Base-by-base conservation (phyloP, 306 rosid species). In the Pueraria montana region DNA sequence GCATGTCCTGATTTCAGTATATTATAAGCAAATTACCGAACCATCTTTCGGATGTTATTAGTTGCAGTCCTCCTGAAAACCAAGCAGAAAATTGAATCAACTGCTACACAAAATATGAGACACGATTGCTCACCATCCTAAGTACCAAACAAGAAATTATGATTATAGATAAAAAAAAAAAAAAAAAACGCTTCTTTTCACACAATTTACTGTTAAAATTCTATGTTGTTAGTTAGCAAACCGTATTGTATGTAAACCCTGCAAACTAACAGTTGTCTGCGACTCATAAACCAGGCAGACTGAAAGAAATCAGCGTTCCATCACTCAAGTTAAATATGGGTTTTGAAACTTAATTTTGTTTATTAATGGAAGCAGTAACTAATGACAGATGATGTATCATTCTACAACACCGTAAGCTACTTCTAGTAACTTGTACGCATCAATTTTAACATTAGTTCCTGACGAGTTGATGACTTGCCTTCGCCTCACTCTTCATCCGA, bases 51-150 rank as follows among this genome's bases (percentile, higher is more conserved):
- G 78, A 59, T 78, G 83, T 74, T 75, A 46, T 68, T 53, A 20
- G 21, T 80, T 82, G 85, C 74, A 48, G 36, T 74, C 83, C 83
- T 84, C 90, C 78, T 78, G 90, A 84, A 84, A 87, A 69, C 65
- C 74, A 52, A 79, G 74, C 70, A 84, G 80, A 84, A 67, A 78
- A 20, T 24, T n/a, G 50, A 69, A 79, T 84, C 84, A 79, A 82
- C 74, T 62, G 69, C 74, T 43, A 13, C 23, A 53, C 23, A 53
- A 48, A 65, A 8, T 46, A 67, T 58, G 43, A 53, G 48, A 23
- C 27, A 76, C 14, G 14, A 20, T 80, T 4, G 26, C 43, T n/a
- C 45, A 50, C n/a, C 63, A 12, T 67, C 65, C 42, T 0, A 6
- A 32, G 16, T 72, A 69, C 46, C 71, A 50, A 21, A 52, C 27